A percentile compares a stretch with the other conserved stretches of the same genome.
Evolutionary conservation across 495 filamentous ascomycete species (phyloP).

Genomic region (Acidomyces sp.): DNA sequence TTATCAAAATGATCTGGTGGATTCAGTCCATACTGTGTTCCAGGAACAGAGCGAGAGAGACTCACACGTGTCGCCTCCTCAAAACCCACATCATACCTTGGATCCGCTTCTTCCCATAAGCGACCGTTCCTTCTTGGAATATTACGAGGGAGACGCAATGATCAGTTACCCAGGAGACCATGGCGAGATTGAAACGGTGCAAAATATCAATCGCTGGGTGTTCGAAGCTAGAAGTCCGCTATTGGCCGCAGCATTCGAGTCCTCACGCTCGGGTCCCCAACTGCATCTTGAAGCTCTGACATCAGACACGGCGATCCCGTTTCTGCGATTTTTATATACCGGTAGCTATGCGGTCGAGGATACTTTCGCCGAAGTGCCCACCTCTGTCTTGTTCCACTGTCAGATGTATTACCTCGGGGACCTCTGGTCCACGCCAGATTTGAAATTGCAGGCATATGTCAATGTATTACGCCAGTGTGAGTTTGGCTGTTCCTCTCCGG

Average conservation of each 20-base stretch:
- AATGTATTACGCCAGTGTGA: conserved; percentile 25
- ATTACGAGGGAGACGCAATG: conserved; percentile 15
- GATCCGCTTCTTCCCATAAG: background rate
- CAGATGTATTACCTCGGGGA: conserved; percentile 24
- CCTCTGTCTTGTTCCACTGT: conserved; percentile 23
- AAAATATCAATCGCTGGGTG: conserved; percentile 13
- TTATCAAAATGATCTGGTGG: background rate
- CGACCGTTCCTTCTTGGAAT: conserved; percentile 8
- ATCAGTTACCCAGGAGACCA: conserved; percentile 17
- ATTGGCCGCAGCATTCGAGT: conserved; percentile 23
- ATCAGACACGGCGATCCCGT: conserved; percentile 4
- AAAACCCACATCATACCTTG: too few species aligned
- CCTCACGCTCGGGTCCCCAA: conserved; percentile 20
- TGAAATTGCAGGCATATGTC: conserved; percentile 19
- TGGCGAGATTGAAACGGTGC: conserved; percentile 15
- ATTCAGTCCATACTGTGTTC: conserved; percentile 5
- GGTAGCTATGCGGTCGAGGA: conserved; percentile 20
- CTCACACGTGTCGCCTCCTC: too few species aligned
- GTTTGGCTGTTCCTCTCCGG: conserved; percentile 17
- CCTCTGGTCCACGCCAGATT: conserved; percentile 22
- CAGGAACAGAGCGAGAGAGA: conserved; percentile 3
- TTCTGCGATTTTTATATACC: conserved; percentile 26
- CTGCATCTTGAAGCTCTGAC: conserved; percentile 15
- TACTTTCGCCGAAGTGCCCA: conserved; percentile 7
- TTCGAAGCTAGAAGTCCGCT: conserved; percentile 21